Base-by-base conservation (phyloP, 305 asterid species). In the Fraxinus sp. region DNA sequence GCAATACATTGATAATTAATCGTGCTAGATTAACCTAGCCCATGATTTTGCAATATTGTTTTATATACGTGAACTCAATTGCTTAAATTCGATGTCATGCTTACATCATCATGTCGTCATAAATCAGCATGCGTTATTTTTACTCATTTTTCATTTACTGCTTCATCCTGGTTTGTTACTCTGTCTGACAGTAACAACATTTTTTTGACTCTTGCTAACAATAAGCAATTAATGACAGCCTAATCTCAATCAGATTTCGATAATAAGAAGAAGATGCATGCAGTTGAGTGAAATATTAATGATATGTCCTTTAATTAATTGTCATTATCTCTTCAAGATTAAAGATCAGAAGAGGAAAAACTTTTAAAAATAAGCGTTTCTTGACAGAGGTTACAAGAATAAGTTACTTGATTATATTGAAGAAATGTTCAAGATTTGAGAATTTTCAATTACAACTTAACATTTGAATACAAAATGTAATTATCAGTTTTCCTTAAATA, bases 391-490 rank as follows among this genome's bases (percentile, higher is more conserved):
- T 84, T 80, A 37, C 74, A 39, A 52, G 28, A 62, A 79, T 79
- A 64, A 43, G 22, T 75, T 72, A 49, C 68, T 28, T 78, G 76
- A 79, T 39, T 57, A 20, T 75, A n/a, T 52, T 33, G 35, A 76
- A 59, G 22, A 64, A 37, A 77, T 41, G 22, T 46, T 46, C 75
- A 77, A 41, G 24, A 37, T 82, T 76, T 36, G 32, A 82, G 81
- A 62, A 77, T 74, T 74, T 79, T 14, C 87, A 49, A 81, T 81
- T 81, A 75, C 85, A 86, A 78, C n/a, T 81, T 82, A 62, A 83
- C 77, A 74, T 81, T 37, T 79, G 5, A 37, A 81, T 5, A 30
- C 68, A 30, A 16, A 14, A 79, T 26, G 57, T 16, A 62, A 79
- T 37, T 2, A 35, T 35, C 36, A 71, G 79, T 76, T 83, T 41